A percentile compares a stretch with the other conserved stretches of the same genome.
Evolutionary conservation across 805 yeast genomes (phyloP).

Genomic region (Monosporozyma siamensis): DNA sequence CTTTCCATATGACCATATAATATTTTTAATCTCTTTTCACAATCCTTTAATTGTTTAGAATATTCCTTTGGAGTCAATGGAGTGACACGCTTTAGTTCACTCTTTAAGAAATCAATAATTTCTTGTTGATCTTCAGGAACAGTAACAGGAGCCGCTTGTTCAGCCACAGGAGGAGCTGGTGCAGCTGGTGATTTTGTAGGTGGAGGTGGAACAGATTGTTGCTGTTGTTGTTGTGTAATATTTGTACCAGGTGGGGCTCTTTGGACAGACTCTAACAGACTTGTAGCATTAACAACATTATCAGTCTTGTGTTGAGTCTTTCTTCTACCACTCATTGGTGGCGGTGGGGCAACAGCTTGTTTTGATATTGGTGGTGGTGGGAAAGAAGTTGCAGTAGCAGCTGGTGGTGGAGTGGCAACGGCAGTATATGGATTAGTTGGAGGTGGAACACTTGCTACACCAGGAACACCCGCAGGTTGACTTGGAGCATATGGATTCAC

Average conservation of each 20-base stretch:
- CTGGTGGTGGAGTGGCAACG: slow-evolving; percentile 13
- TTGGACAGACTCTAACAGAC: slow-evolving; percentile 15
- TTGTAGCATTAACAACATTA: slow-evolving; percentile 18
- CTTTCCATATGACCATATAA: slow-evolving; percentile 72
- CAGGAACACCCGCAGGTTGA: slow-evolving; percentile 12
- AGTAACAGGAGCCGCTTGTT: slow-evolving; percentile 19
- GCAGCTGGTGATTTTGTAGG: slow-evolving; percentile 11
- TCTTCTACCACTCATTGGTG: slow-evolving; percentile 23
- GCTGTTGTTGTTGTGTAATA: background rate
- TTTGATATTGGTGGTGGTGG: slow-evolving; percentile 18
- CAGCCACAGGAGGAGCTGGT: slow-evolving; percentile 21
- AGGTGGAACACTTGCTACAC: slow-evolving; percentile 1
- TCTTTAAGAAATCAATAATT: slow-evolving; percentile 47
- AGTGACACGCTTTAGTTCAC: slow-evolving; percentile 50
- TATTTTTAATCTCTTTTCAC: slow-evolving; percentile 71
- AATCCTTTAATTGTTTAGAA: slow-evolving; percentile 63
- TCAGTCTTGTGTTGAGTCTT: slow-evolving; percentile 11
- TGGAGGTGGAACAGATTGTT: slow-evolving; percentile 4
- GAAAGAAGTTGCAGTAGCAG: slow-evolving; percentile 10
- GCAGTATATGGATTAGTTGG: slow-evolving; percentile 33
- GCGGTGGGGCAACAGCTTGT: slow-evolving; percentile 16
- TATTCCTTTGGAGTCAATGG: slow-evolving; percentile 71
- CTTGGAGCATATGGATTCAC: slow-evolving; percentile 33
- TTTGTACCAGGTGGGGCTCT: background rate
- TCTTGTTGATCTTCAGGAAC: slow-evolving; percentile 51